Evolutionary conservation across 129 eudicot genomes (phyloP).

Genomic region (Chrysanthemum makinoi): DNA sequence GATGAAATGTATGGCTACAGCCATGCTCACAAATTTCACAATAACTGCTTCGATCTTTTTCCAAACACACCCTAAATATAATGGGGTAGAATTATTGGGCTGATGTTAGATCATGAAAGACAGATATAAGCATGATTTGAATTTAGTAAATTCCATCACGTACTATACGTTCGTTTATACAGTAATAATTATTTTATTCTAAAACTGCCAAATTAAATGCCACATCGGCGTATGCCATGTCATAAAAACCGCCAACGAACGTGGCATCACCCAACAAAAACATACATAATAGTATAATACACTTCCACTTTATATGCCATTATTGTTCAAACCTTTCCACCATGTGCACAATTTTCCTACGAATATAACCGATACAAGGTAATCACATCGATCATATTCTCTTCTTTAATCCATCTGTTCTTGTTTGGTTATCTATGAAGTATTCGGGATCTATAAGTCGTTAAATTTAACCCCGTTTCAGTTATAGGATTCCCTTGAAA

Average conservation of each 20-base stretch:
- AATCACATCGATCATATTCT: neutral
- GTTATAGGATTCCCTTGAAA: conserved; percentile 3
- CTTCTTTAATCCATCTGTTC: neutral
- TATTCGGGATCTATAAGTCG: neutral
- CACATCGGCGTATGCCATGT: conserved; percentile 18
- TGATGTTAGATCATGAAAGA: no score
- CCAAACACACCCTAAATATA: no score
- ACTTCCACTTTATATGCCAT: conserved; percentile 17
- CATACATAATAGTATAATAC: neutral
- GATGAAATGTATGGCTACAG: no score
- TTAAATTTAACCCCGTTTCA: conserved; percentile 13
- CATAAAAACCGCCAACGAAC: conserved; percentile 17
- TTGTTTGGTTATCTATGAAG: conserved; percentile 7
- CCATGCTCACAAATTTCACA: no score
- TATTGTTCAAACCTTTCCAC: neutral
- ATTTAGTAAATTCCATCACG: no score
- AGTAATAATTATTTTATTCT: no score
- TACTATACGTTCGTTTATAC: no score
- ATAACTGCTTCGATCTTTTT: no score
- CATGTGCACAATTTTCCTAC: neutral
- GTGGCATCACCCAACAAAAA: conserved; percentile 30
- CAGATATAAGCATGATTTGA: no score
- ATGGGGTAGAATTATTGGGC: no score
- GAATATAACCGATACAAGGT: conserved; percentile 12
- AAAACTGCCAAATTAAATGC: neutral